Conservation (phyloP, 176 grass and related monocot species). For the Oryza punctata region DNA sequence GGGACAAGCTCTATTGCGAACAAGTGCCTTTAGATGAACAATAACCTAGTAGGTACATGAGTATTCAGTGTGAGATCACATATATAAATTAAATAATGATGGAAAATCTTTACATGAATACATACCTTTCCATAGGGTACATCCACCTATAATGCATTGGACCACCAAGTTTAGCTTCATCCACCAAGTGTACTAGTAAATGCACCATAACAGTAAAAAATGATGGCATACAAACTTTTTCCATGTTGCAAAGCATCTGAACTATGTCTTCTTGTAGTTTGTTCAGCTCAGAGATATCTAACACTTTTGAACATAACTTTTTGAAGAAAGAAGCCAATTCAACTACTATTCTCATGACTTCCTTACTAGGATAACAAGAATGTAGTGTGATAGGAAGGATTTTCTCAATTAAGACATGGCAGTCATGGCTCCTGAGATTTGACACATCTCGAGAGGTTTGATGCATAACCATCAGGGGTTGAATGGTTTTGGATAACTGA, state of each 20-base stretch:
- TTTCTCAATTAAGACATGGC: no score
- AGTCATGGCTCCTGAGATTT: neutral
- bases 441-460: neutral
- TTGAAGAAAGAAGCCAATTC: neutral
- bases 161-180: no score
- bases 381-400: no score
- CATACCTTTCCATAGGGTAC: no score
- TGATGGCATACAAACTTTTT: neutral
- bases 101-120: no score
- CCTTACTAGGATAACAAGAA: no score
- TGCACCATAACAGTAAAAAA: constrained; percentile 13
- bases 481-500: neutral
- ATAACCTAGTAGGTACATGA: neutral
- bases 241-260: neutral
- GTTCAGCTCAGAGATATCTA: no score
- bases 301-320: no score
- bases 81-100: no score
- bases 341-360: neutral
- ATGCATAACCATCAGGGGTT: no score
- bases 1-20: neutral
- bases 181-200: neutral
- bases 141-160: no score
- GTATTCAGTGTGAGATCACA: no score
- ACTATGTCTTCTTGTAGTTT: neutral
- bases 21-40: neutral